These are phyloP conservation scores for Paramecium pentaurelia DNA, from an alignment of 73 alveolate species.

Conservation along the genomic window DNA sequence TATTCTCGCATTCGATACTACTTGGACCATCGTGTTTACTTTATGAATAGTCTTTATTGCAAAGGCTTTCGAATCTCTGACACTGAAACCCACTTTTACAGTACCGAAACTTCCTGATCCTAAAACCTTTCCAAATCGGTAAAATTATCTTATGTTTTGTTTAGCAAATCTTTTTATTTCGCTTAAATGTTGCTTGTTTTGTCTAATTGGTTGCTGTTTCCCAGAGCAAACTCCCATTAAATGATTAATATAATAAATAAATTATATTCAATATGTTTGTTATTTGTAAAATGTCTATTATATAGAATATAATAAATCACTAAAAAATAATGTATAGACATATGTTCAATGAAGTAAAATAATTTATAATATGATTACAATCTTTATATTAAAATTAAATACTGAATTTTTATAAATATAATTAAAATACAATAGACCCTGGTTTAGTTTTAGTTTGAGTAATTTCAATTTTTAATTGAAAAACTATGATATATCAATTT, in stretches of 20 bases:
- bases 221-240: slow-evolving; percentile 25
- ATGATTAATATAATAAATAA: not conserved
- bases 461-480: not conserved
- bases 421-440: not conserved
- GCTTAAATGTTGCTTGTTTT: not conserved
- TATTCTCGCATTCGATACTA: slow-evolving; percentile 49
- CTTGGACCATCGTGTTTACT: slow-evolving; percentile 12
- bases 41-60: slow-evolving; percentile 60
- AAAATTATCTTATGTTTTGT: slow-evolving; percentile 54
- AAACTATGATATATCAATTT: not conserved
- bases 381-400: too few relatives aligned
- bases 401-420: not conserved
- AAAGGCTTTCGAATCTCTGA: slow-evolving; percentile 35
- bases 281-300: not conserved
- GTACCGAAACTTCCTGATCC: slow-evolving; percentile 97
- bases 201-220: not conserved
- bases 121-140: slow-evolving; percentile 79
- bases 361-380: too few relatives aligned
- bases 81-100: slow-evolving; percentile 69
- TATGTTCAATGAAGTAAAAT: not conserved
- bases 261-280: not conserved
- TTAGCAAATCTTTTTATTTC: slow-evolving; percentile 36
- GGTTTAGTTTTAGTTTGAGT: not conserved
- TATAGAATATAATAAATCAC: not conserved
- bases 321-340: not conserved